Evolutionary conservation across 2,329 filamentous ascomycete species (phyloP).

Genomic region (Beauveria scarabaeidicola): DNA sequence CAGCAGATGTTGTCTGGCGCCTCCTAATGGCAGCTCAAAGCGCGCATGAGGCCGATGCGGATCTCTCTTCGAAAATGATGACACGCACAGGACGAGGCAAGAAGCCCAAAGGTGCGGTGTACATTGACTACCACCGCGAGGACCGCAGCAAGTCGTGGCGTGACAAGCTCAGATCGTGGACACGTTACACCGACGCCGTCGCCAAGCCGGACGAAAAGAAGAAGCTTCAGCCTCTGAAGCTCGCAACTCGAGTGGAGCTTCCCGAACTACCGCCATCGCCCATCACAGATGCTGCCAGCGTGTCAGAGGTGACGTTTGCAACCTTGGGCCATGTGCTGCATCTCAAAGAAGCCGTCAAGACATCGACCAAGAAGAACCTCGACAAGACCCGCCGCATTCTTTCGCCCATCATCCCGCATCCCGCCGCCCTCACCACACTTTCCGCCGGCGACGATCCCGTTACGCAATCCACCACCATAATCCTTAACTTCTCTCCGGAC

Average conservation of each 20-base stretch:
- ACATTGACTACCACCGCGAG: slow-evolving; percentile 23
- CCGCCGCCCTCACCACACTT: slow-evolving; percentile 33
- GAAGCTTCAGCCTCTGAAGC: not conserved
- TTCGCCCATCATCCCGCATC: slow-evolving; percentile 37
- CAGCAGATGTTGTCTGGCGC: slow-evolving; percentile 36
- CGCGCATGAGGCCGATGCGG: not conserved
- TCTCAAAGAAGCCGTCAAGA: slow-evolving; percentile 12
- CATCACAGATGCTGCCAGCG: not conserved
- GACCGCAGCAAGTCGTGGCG: slow-evolving; percentile 26
- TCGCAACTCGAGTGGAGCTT: not conserved
- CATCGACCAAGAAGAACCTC: not conserved
- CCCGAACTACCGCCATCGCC: not conserved
- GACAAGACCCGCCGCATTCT: slow-evolving; percentile 28
- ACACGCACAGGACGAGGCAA: slow-evolving; percentile 10
- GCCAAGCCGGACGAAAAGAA: not conserved
- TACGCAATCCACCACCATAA: slow-evolving; percentile 25
- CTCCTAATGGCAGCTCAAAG: slow-evolving; percentile 29
- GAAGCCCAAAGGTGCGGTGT: slow-evolving; percentile 6
- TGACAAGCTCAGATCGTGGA: slow-evolving; percentile 25
- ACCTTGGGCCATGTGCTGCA: slow-evolving; percentile 46
- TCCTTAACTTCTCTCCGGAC: slow-evolving; percentile 39
- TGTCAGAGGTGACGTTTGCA: slow-evolving; percentile 15
- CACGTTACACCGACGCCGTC: slow-evolving; percentile 20
- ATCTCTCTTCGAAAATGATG: slow-evolving; percentile 17
- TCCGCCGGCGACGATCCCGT: slow-evolving; percentile 21